Percentiles rank a stretch among this genome's conserved stretches.
Conservation (phyloP, 108 stramenopile species). For the Skeletonema grethae region DNA sequence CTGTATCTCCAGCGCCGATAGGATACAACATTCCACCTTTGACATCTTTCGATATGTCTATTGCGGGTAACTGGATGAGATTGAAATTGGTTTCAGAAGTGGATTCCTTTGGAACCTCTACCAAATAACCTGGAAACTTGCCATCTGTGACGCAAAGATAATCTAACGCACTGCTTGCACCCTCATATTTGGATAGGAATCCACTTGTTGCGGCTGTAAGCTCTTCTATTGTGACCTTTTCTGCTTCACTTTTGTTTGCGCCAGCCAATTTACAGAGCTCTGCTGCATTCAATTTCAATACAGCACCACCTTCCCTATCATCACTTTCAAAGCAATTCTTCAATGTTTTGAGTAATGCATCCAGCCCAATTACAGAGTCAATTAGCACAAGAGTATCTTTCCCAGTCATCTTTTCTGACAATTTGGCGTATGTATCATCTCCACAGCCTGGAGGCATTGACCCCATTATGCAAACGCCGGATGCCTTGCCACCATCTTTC, state of each 20-base stretch:
- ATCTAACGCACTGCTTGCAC: constrained; percentile 49
- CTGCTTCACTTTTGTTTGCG: constrained; percentile 50
- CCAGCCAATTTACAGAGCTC: constrained; percentile 74
- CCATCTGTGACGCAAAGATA: constrained; percentile 71
- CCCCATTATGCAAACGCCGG: constrained; percentile 81
- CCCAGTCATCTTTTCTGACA: constrained; percentile 44
- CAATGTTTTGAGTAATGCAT: constrained; percentile 45
- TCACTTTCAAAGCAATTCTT: constrained; percentile 10
- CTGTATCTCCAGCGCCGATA: constrained; percentile 88
- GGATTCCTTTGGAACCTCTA: constrained; percentile 28
- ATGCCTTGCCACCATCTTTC: constrained; percentile 21
- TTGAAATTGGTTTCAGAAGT: constrained; percentile 14
- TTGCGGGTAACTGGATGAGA: constrained; percentile 50
- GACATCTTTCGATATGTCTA: constrained; percentile 42
- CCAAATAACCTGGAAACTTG: constrained; percentile 67
- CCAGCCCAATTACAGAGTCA: constrained; percentile 81
- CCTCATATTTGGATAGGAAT: constrained; percentile 49
- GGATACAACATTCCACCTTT: constrained; percentile 60
- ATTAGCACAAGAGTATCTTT: constrained; percentile 65
- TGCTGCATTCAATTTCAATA: constrained; percentile 80
- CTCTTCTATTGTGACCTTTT: constrained; percentile 49
- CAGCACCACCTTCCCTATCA: constrained; percentile 47
- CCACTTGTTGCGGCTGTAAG: constrained; percentile 43
- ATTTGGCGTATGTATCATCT: constrained; percentile 64
- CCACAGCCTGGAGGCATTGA: constrained; percentile 84